Percentiles rank a stretch among this genome's conserved stretches.
phyloP scores from a whole-genome alignment of 192 early-diverging fungal species.

The Backusella mclennaniae region DNA sequence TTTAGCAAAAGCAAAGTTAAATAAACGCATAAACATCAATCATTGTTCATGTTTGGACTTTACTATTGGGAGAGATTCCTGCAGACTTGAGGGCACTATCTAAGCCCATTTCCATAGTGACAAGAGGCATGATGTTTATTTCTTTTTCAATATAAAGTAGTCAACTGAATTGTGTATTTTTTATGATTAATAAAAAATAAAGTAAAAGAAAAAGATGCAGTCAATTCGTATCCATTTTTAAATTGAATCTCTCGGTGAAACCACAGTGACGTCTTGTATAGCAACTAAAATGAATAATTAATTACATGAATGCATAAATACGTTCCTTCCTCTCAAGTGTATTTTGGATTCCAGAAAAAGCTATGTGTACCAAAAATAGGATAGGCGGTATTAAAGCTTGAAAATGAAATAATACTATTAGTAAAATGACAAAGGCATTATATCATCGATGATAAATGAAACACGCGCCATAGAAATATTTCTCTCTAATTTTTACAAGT shows the following conservation, averaged over 20 bases:
- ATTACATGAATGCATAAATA: neutral
- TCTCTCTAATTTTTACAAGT: too few relatives aligned
- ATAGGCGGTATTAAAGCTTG: neutral
- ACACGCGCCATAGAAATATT: neutral
- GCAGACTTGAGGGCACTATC: slow-evolving; percentile 33
- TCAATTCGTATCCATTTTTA: neutral
- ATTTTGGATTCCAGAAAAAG: neutral
- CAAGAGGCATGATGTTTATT: slow-evolving; percentile 43
- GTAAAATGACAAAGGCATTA: neutral
- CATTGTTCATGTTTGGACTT: neutral
- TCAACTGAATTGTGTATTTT: too few relatives aligned
- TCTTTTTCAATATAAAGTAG: neutral
- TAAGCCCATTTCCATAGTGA: slow-evolving; percentile 36
- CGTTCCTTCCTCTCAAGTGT: neutral
- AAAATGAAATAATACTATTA: neutral
- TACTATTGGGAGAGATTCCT: slow-evolving; percentile 44
- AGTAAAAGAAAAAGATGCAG: neutral
- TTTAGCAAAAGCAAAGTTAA: neutral
- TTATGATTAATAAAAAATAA: neutral
- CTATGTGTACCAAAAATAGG: neutral
- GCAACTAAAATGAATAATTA: neutral
- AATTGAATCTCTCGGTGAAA: neutral
- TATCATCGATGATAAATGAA: neutral
- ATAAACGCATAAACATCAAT: neutral
- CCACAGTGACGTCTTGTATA: neutral